Evolutionary conservation across 2,329 filamentous ascomycete genomes (phyloP).

Genomic region (Colletotrichum agaves): DNA sequence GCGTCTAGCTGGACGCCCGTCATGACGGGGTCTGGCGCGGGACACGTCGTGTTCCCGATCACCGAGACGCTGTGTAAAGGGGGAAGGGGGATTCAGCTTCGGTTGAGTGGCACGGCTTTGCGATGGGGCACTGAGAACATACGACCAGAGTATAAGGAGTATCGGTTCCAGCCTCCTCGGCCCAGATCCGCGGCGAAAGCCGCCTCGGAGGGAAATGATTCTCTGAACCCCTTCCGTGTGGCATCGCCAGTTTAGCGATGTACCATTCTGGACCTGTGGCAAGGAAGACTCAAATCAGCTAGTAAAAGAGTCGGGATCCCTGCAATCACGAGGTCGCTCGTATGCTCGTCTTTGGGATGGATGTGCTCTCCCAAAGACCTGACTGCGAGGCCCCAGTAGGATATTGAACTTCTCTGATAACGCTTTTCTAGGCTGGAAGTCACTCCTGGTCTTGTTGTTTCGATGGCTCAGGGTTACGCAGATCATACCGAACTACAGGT

Average conservation of each 20-base stretch:
- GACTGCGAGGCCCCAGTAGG: constrained; percentile 46
- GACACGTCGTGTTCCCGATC: constrained; percentile 50
- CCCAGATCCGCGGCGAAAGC: constrained; percentile 38
- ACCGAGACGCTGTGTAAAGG: constrained; percentile 44
- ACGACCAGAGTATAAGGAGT: constrained; percentile 44
- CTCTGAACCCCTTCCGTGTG: constrained; percentile 48
- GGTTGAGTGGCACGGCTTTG: not conserved
- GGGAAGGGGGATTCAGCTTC: constrained; percentile 27
- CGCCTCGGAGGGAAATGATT: constrained; percentile 48
- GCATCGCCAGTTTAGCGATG: constrained; percentile 46
- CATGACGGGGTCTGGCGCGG: constrained; percentile 46
- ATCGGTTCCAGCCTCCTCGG: constrained; percentile 40
- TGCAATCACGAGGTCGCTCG: constrained; percentile 44
- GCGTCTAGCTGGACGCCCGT: constrained; percentile 41
- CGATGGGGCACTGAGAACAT: constrained; percentile 32
- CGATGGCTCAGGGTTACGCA: constrained; percentile 48
- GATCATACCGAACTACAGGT: constrained; percentile 39
- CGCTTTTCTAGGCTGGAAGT: constrained; percentile 22
- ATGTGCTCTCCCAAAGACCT: constrained; percentile 45
- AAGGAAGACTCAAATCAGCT: constrained; percentile 44
- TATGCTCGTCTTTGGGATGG: constrained; percentile 37
- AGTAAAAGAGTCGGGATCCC: constrained; percentile 47
- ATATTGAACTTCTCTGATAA: constrained; percentile 44
- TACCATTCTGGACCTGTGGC: constrained; percentile 47
- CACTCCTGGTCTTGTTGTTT: constrained; percentile 43